Conservation (phyloP, 2,329 filamentous ascomycete species). For the Colletotrichum tofieldiae region DNA sequence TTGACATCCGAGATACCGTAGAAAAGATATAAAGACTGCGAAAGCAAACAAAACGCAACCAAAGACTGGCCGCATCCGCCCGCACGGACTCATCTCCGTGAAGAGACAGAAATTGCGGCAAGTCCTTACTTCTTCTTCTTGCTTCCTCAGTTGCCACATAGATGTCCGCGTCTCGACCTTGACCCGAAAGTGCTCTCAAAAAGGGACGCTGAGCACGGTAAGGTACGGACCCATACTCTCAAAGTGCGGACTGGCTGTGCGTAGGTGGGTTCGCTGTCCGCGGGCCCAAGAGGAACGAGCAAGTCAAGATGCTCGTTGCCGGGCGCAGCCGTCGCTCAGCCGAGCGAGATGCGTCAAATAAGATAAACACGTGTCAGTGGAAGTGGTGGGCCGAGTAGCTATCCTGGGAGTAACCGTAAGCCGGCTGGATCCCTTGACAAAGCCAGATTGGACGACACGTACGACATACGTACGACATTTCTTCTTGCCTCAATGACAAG, state of each 20-base stretch:
- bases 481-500: background rate
- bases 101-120: background rate
- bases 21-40: background rate
- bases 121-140: background rate
- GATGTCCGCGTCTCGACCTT: background rate
- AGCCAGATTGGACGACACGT: slow-evolving; percentile 14
- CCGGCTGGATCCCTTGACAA: background rate
- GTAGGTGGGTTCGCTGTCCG: background rate
- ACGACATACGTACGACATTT: background rate
- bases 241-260: background rate
- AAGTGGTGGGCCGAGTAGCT: slow-evolving; percentile 1
- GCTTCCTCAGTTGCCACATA: background rate
- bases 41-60: background rate
- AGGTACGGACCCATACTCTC: background rate
- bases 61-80: background rate
- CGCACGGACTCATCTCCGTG: background rate
- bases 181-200: background rate
- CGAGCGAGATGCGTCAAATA: slow-evolving; percentile 10
- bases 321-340: slow-evolving; percentile 6
- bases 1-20: background rate
- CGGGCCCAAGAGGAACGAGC: background rate
- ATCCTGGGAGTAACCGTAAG: background rate
- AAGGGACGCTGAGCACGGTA: background rate
- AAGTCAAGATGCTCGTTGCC: slow-evolving; percentile 1
- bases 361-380: slow-evolving; percentile 14